A percentile compares a stretch with the other conserved stretches of the same genome.
Conservation (phyloP, 2,329 filamentous ascomycete species). For the Endocalyx cinctus region DNA sequence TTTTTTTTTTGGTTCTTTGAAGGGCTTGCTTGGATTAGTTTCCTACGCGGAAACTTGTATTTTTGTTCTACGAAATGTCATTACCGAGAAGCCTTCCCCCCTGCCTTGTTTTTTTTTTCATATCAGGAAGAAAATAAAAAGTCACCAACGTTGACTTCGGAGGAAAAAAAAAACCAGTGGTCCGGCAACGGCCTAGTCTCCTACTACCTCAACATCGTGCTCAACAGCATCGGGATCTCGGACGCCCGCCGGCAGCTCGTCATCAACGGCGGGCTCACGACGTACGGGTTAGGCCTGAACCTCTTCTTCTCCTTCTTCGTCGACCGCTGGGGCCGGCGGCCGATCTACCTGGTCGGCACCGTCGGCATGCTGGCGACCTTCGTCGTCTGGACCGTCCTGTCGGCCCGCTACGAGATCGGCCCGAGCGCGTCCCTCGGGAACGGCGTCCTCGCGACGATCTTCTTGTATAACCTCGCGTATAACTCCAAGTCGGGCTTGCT, state of each 20-base stretch:
- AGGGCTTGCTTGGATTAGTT: no score
- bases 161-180: no score
- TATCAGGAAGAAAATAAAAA: no score
- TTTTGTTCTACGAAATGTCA: no score
- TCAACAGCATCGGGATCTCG: constrained; percentile 32
- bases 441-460: constrained; percentile 28
- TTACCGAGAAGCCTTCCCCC: no score
- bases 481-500: constrained; percentile 28
- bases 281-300: constrained; percentile 43
- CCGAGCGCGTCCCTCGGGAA: constrained; percentile 6
- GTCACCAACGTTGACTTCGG: no score
- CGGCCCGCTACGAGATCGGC: constrained; percentile 26
- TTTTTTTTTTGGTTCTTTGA: no score
- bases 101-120: no score
- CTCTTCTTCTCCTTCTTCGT: constrained; percentile 38
- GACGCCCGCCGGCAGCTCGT: constrained; percentile 27
- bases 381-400: constrained; percentile 11
- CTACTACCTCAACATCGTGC: constrained; percentile 30
- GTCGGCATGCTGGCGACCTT: constrained; percentile 13
- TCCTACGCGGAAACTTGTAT: no score
- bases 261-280: constrained; percentile 38
- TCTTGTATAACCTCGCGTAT: constrained; percentile 30
- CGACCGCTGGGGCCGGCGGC: constrained; percentile 15
- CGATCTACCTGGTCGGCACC: constrained; percentile 20
- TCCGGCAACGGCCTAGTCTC: constrained; percentile 29